A percentile compares a stretch with the other conserved stretches of the same genome.
These are phyloP conservation scores for Daedaleopsis sinensis DNA, from an alignment of 768 basidiomycete genomes.

Conservation along the genomic window DNA sequence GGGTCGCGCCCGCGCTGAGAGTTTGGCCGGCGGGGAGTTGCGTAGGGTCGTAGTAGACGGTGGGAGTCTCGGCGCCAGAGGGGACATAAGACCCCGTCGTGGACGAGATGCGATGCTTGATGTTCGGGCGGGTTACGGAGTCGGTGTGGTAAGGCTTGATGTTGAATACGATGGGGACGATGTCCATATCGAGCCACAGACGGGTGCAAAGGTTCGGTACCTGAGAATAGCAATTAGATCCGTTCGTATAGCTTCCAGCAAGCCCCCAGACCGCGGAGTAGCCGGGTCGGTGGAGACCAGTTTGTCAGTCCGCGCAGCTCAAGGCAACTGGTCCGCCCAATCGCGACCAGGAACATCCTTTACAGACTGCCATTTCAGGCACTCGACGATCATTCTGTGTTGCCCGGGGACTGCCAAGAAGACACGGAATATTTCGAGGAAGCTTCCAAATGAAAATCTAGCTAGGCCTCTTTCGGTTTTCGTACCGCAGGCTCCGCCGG, in stretches of 20 bases:
- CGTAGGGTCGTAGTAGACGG: slow-evolving; percentile 62
- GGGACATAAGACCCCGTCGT: slow-evolving; percentile 78
- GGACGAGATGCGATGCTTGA: slow-evolving; percentile 83
- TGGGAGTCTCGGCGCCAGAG: slow-evolving; percentile 78
- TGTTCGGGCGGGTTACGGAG: slow-evolving; percentile 73
- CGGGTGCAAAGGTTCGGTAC: slow-evolving; percentile 83
- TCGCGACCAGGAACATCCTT: neutral
- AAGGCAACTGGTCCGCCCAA: neutral
- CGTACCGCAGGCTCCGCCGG: neutral
- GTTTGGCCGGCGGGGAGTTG: slow-evolving; percentile 43
- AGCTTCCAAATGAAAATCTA: neutral
- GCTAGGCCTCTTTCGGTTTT: neutral
- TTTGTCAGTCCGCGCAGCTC: neutral
- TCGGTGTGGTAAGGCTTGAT: slow-evolving; percentile 85
- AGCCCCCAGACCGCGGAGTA: neutral
- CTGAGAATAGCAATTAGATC: slow-evolving; percentile 38
- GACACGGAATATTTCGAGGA: neutral
- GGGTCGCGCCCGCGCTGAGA: slow-evolving; percentile 48
- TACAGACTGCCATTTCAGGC: neutral
- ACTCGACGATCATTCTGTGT: neutral
- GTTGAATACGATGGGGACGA: slow-evolving; percentile 85
- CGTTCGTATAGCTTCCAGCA: neutral
- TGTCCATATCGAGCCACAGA: slow-evolving; percentile 81
- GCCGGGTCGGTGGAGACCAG: neutral
- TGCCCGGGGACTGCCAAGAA: neutral